Evolutionary conservation across 371 early-diverging fungal species (phyloP), one percentile per base, ranked within the genome.

Genomic region (Coemansia sp.): DNA sequence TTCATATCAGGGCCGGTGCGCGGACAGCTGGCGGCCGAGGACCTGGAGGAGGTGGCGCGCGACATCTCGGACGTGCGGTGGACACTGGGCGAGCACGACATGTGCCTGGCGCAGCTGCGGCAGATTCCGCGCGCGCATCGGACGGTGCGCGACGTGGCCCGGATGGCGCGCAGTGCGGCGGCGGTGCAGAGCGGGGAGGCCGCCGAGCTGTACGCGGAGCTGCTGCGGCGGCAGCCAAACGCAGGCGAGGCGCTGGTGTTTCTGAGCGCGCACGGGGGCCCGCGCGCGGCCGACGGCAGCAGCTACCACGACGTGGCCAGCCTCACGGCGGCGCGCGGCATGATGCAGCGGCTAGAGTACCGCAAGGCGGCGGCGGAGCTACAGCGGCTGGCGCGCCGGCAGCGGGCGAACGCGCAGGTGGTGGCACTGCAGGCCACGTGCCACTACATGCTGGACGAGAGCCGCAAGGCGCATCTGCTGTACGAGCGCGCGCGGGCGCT

Each of bases 21-120:
- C 12, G 31, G 58, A 1, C 69, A 69, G 20, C 59, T 74, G 5
- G n/a, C 42, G 3, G n/a, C 62, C 12, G 62, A 41, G 3, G 65
- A 69, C 43, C 42, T 74, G 30, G 75, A 74, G 26, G 62, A 42
- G 2, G 47, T 66, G 16, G 76, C 72, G 4, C 62, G 76, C 12
- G 67, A 61, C 35, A 76, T 76, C 30, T 66, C 76, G 12, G 50
- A 51, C 26, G 38, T 56, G 36, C 70, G 76, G 11, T 76, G 72
- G 70, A 39, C 41, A 41, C 54, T 76, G 38, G 55, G 56, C 31
- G 76, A 76, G 34, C 49, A 52, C 52, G 76, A 76, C 42, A 33
- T 70, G 64, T 76, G 76, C 39, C 41, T 70, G 50, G 67, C 71
- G 33, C 75, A 74, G 51, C 57, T 74, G 41, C 69, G 75, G 8